Evolutionary conservation across 1,139 yeast genomes (phyloP).

Genomic region (Nakaseomyces glabratus): DNA sequence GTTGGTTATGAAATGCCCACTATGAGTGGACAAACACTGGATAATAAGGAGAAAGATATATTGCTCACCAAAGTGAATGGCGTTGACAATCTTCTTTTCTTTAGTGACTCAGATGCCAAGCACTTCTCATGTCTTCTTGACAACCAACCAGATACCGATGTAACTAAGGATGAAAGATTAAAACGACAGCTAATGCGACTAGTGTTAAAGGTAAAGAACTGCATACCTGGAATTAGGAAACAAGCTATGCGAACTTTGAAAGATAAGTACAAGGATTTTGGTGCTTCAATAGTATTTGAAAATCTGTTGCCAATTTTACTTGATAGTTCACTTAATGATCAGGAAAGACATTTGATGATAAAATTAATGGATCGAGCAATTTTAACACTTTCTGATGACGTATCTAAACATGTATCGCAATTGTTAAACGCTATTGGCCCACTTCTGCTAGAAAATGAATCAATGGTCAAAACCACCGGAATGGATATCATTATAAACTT

Average conservation of each 20-base stretch:
- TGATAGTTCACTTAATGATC: constrained; percentile 68
- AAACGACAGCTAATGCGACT: constrained; percentile 58
- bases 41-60: constrained; percentile 26
- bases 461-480: constrained; percentile 65
- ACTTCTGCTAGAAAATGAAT: constrained; percentile 69
- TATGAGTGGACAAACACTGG: constrained; percentile 21
- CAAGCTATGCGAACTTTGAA: constrained; percentile 61
- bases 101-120: constrained; percentile 63
- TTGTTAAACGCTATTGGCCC: constrained; percentile 73
- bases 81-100: constrained; percentile 51
- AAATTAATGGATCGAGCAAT: constrained; percentile 67
- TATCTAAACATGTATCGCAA: constrained; percentile 67
- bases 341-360: constrained; percentile 73
- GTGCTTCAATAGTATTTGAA: constrained; percentile 60
- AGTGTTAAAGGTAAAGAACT: constrained; percentile 67
- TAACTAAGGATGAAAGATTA: constrained; percentile 45
- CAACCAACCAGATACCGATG: constrained; percentile 31
- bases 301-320: constrained; percentile 64
- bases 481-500: constrained; percentile 68
- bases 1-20: constrained; percentile 34
- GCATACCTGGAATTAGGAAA: constrained; percentile 59
- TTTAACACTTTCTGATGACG: constrained; percentile 49
- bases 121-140: constrained; percentile 58
- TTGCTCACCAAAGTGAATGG: constrained; percentile 56
- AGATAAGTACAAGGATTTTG: constrained; percentile 55